These are phyloP conservation scores for Pezizomycotina sp. DNA, from an alignment of 2,329 filamentous ascomycete genomes.

Conservation along the genomic window DNA sequence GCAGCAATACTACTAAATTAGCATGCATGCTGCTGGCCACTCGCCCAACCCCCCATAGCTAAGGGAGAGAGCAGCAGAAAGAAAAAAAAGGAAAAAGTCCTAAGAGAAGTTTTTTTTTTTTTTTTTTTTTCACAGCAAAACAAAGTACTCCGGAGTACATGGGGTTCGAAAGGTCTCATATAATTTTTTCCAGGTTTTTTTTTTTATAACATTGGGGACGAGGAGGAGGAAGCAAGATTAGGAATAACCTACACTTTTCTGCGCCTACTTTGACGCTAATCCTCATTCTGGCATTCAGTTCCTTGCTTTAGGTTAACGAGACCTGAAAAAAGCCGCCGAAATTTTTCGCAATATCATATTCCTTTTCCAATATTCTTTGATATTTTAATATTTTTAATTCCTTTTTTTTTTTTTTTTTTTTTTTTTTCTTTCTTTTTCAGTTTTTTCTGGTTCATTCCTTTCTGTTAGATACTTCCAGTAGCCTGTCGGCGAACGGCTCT, in stretches of 20 bases:
- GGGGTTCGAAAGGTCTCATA: not conserved
- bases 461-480: too few relatives aligned
- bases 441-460: too few relatives aligned
- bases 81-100: constrained; percentile 1
- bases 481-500: too few relatives aligned
- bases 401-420: constrained; percentile 14
- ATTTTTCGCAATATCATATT: constrained; percentile 15
- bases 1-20: too few relatives aligned
- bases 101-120: not conserved
- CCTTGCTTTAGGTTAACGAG: constrained; percentile 10
- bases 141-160: too few relatives aligned
- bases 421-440: too few relatives aligned
- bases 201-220: not conserved
- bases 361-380: too few relatives aligned
- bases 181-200: not conserved
- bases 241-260: too few relatives aligned
- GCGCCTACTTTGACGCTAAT: too few relatives aligned
- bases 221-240: constrained; percentile 3
- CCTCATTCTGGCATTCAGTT: too few relatives aligned
- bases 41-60: too few relatives aligned
- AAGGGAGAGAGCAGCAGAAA: not conserved
- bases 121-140: not conserved
- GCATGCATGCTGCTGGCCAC: too few relatives aligned
- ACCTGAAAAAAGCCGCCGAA: constrained; percentile 7
- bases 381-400: constrained; percentile 1